Conservation (phyloP, 2,329 filamentous ascomycete species). For the Pezicula neosporulosa region DNA sequence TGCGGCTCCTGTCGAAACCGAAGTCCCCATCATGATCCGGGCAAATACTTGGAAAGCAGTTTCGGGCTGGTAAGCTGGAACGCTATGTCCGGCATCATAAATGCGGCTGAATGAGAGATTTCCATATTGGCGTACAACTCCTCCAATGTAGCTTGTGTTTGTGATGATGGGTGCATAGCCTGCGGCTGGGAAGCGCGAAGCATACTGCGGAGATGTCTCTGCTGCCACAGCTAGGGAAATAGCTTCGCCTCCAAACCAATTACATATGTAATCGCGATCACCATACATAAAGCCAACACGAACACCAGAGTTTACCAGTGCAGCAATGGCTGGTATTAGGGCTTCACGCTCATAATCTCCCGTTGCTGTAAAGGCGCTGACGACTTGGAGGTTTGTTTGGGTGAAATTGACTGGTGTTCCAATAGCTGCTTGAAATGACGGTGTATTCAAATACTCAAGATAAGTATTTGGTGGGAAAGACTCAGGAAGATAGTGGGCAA, state of each 20-base stretch:
- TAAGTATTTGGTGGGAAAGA: constrained; percentile 63
- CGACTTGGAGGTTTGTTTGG: constrained; percentile 42
- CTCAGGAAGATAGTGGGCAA: constrained; percentile 37
- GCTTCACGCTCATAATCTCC: constrained; percentile 63
- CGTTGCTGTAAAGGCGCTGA: constrained; percentile 41
- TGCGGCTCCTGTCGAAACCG: constrained; percentile 45
- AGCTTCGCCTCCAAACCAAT: constrained; percentile 73
- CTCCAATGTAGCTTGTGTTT: constrained; percentile 65
- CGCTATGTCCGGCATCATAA: constrained; percentile 65
- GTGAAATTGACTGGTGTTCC: constrained; percentile 62
- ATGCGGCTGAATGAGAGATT: constrained; percentile 68
- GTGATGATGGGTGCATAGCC: constrained; percentile 72
- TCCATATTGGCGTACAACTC: constrained; percentile 71
- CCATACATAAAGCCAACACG: constrained; percentile 71
- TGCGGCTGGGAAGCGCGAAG: constrained; percentile 54
- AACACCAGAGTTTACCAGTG: constrained; percentile 58
- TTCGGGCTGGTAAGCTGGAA: constrained; percentile 51
- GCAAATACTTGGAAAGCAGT: constrained; percentile 53
- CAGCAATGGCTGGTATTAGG: constrained; percentile 55
- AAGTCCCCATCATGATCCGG: constrained; percentile 51
- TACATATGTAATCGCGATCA: constrained; percentile 61
- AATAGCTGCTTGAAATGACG: constrained; percentile 55
- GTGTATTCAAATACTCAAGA: constrained; percentile 61
- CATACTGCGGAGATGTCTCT: constrained; percentile 42
- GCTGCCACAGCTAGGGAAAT: constrained; percentile 61